Conservation (phyloP, 768 basidiomycete species). For the Lyophyllum semitale region DNA sequence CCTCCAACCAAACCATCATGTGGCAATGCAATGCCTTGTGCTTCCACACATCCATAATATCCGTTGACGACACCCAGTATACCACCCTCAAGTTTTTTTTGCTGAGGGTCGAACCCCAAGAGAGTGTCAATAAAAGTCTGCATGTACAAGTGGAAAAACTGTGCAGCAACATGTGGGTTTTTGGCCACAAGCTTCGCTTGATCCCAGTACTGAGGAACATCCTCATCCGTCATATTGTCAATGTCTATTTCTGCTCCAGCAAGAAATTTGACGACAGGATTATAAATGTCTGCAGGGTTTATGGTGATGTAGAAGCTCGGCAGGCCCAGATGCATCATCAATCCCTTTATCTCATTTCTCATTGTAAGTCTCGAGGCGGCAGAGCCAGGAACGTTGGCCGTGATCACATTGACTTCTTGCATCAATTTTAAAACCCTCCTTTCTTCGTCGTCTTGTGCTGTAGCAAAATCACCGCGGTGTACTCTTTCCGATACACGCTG, state of each 20-base stretch:
- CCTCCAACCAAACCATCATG: slow-evolving; percentile 39
- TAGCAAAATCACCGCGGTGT: not conserved
- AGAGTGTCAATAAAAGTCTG: slow-evolving; percentile 31
- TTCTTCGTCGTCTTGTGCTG: slow-evolving; percentile 6
- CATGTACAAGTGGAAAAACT: slow-evolving; percentile 46
- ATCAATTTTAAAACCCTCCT: slow-evolving; percentile 14
- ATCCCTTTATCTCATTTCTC: slow-evolving; percentile 38
- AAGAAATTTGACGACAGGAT: slow-evolving; percentile 41
- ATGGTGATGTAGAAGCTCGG: slow-evolving; percentile 47
- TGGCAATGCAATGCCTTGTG: slow-evolving; percentile 41
- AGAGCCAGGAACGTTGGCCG: slow-evolving; percentile 21
- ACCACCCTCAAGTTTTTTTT: slow-evolving; percentile 20
- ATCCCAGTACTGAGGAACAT: slow-evolving; percentile 30
- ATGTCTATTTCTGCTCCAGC: slow-evolving; percentile 36
- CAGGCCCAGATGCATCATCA: slow-evolving; percentile 35
- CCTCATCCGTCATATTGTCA: slow-evolving; percentile 24
- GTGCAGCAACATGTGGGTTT: slow-evolving; percentile 38
- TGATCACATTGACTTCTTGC: slow-evolving; percentile 19
- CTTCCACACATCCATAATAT: slow-evolving; percentile 39
- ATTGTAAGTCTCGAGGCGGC: slow-evolving; percentile 22
- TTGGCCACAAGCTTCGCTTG: slow-evolving; percentile 36
- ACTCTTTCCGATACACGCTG: not conserved
- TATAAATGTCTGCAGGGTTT: slow-evolving; percentile 47
- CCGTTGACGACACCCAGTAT: slow-evolving; percentile 32
- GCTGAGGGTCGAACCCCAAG: slow-evolving; percentile 20